phyloP scores from a whole-genome alignment of 2,329 filamentous ascomycete genomes.

The Trichoderma atrobrunneum region DNA sequence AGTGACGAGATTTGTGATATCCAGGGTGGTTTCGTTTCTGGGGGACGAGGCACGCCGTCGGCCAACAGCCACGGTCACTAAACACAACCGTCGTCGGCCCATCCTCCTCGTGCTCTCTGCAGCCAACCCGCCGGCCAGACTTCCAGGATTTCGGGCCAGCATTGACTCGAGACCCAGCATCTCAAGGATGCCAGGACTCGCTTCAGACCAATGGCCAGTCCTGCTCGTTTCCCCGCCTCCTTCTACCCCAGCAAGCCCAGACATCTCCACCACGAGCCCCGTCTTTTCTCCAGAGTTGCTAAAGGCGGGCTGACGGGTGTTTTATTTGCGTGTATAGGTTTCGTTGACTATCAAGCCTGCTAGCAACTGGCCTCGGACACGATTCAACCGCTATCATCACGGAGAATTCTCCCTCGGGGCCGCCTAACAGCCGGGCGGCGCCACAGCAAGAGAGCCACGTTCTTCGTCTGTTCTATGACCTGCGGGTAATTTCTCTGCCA shows the following conservation, averaged over 20 bases:
- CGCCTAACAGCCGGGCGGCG: background rate
- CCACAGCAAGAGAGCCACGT: background rate
- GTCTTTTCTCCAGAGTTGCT: conserved; percentile 17
- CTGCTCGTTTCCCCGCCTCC: conserved; percentile 14
- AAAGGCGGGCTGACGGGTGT: conserved; percentile 6
- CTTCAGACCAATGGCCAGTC: conserved; percentile 8
- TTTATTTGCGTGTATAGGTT: background rate
- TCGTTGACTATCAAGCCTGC: background rate
- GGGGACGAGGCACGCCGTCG: background rate
- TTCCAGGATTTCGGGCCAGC: conserved; percentile 17
- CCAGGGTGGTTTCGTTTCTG: background rate
- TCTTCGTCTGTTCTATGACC: background rate
- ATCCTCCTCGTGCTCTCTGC: background rate
- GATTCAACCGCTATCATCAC: background rate
- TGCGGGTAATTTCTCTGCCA: background rate
- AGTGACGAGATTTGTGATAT: background rate
- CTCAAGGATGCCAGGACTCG: conserved; percentile 7
- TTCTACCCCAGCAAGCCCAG: conserved; percentile 9
- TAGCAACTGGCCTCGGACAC: background rate
- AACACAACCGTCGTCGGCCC: conserved; percentile 2
- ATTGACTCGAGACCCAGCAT: conserved; percentile 14
- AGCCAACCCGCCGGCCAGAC: background rate
- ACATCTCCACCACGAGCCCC: conserved; percentile 8
- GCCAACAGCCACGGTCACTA: background rate
- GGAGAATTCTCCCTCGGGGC: conserved; percentile 1